Evolutionary conservation across 768 basidiomycete genomes (phyloP).

Genomic region (Infundibulicybe gibba): DNA sequence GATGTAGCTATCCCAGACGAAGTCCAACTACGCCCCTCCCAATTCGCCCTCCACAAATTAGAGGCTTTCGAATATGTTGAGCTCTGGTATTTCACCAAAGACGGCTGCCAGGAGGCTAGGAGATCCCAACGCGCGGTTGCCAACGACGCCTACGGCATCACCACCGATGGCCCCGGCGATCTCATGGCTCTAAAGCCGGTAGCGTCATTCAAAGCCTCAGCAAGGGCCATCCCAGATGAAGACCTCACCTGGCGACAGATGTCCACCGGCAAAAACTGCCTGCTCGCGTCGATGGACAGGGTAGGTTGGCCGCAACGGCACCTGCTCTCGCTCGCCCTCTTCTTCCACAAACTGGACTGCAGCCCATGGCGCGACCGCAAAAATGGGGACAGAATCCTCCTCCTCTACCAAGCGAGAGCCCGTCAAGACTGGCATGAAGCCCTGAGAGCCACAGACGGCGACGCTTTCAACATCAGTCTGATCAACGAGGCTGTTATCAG

Average conservation of each 20-base stretch:
- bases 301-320: conserved; percentile 1
- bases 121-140: not conserved
- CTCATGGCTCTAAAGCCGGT: not conserved
- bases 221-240: not conserved
- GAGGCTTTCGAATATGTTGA: not conserved
- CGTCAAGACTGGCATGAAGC: conserved; percentile 3
- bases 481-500: not conserved
- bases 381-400: conserved; percentile 3
- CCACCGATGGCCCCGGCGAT: not conserved
- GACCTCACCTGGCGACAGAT: not conserved
- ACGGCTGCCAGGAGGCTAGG: not conserved
- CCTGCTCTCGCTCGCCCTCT: not conserved
- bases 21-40: not conserved
- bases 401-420: conserved; percentile 3
- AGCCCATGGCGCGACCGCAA: not conserved
- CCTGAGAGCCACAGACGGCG: not conserved
- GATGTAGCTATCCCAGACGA: not conserved
- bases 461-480: not conserved
- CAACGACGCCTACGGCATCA: not conserved
- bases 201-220: not conserved
- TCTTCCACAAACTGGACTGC: conserved; percentile 2
- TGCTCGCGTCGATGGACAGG: not conserved
- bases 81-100: not conserved
- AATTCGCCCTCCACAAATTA: not conserved
- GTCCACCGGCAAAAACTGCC: not conserved